Conservation (phyloP, 1,284 basidiomycete species). For the Irpex sp. region DNA sequence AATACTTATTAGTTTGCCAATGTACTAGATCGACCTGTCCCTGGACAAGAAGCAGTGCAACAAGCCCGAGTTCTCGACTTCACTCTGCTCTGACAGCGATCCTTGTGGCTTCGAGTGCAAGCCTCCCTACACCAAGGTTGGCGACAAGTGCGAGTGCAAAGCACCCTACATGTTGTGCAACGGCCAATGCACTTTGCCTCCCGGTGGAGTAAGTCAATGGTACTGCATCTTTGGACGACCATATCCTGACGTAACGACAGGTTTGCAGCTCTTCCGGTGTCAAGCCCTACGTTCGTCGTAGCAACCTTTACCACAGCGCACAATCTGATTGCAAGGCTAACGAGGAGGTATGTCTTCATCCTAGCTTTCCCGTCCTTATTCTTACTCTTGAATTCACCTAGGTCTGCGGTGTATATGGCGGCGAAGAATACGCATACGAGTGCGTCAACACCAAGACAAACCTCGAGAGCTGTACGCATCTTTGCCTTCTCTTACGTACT, state of each 20-base stretch:
- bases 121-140: conserved; percentile 10
- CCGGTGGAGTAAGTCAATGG: conserved; percentile 9
- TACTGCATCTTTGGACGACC: too few relatives aligned
- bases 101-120: conserved; percentile 19
- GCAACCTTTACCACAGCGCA: conserved; percentile 3
- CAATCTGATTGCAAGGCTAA: conserved; percentile 6
- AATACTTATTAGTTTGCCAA: not conserved
- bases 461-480: conserved; percentile 19
- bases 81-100: conserved; percentile 12
- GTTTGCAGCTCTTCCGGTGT: conserved; percentile 14
- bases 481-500: not conserved
- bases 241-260: not conserved
- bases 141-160: conserved; percentile 17
- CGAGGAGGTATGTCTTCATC: conserved; percentile 10
- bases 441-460: conserved; percentile 17
- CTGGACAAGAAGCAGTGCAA: conserved; percentile 13
- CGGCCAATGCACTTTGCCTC: conserved; percentile 16
- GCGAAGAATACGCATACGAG: conserved; percentile 12
- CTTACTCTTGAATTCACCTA: not conserved
- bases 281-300: conserved; percentile 3
- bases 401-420: conserved; percentile 14
- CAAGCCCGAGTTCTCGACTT: conserved; percentile 13
- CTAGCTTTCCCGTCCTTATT: not conserved
- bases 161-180: conserved; percentile 18
- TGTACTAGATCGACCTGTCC: conserved; percentile 12